Percentiles rank a stretch among this genome's conserved stretches.
phyloP scores from a whole-genome alignment of 202 grass and related monocot species.

The Dendrocalamus latiflorus region DNA sequence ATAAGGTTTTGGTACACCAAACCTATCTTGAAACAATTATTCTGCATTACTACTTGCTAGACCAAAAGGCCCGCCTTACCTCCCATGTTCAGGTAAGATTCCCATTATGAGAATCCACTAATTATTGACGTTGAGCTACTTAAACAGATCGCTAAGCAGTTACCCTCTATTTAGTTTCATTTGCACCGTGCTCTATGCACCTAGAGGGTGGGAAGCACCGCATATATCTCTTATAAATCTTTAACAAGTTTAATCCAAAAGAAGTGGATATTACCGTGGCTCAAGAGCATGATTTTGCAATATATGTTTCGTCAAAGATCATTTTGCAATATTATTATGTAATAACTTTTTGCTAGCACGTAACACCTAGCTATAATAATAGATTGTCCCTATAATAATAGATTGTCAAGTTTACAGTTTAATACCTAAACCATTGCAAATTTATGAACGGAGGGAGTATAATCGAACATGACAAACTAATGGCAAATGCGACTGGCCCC shows the following conservation, averaged over 20 bases:
- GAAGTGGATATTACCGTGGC: not conserved
- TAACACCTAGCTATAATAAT: not conserved
- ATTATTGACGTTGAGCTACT: not conserved
- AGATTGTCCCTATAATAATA: not conserved
- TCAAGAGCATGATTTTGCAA: not conserved
- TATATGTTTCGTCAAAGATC: not conserved
- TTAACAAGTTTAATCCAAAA: not conserved
- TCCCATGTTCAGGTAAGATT: slow-evolving; percentile 14
- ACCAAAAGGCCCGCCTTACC: not conserved
- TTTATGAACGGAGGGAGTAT: not conserved
- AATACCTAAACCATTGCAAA: not conserved
- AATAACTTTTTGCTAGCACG: no score
- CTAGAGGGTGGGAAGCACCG: not conserved
- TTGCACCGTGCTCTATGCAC: not conserved
- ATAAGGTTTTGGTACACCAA: slow-evolving; percentile 17
- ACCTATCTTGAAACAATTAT: not conserved
- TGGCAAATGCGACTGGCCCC: not conserved
- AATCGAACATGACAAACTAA: not conserved
- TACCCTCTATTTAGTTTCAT: not conserved
- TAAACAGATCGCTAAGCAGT: not conserved
- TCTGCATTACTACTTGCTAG: not conserved
- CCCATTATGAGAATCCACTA: not conserved
- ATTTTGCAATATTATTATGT: not conserved
- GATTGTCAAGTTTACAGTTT: not conserved
- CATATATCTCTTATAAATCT: not conserved